Evolutionary conservation across 1,139 yeast genomes (phyloP).

Genomic region (Protomyces arabidopsidicola): DNA sequence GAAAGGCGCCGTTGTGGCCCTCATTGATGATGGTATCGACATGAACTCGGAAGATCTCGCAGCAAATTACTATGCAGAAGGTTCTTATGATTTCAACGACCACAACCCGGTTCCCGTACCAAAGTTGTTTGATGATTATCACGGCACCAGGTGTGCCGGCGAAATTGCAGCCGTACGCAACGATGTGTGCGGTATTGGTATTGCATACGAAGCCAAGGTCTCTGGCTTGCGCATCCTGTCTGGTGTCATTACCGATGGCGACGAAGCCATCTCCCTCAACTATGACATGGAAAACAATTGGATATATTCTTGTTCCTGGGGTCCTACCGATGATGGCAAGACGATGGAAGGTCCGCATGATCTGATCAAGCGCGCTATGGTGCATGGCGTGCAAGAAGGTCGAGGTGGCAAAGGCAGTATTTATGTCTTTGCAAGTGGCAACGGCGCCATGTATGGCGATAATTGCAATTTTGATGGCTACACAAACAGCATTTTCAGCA

Average conservation of each 20-base stretch:
- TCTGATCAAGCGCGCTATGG: slow-evolving; percentile 72
- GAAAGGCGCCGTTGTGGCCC: slow-evolving; percentile 71
- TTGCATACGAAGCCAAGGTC: slow-evolving; percentile 79
- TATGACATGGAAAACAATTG: slow-evolving; percentile 75
- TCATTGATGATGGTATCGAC: slow-evolving; percentile 94
- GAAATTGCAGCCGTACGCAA: slow-evolving; percentile 85
- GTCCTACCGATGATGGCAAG: slow-evolving; percentile 90
- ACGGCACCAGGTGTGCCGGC: slow-evolving; percentile 98
- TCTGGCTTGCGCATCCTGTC: slow-evolving; percentile 88
- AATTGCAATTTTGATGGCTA: slow-evolving; percentile 97
- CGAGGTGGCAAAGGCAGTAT: slow-evolving; percentile 76
- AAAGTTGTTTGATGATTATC: slow-evolving; percentile 73
- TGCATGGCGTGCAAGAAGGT: slow-evolving; percentile 82
- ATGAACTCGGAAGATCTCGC: slow-evolving; percentile 66
- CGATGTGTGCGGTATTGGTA: slow-evolving; percentile 89
- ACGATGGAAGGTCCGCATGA: slow-evolving; percentile 80
- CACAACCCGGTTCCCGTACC: slow-evolving; percentile 75
- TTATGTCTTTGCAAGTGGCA: slow-evolving; percentile 94
- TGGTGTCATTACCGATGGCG: slow-evolving; percentile 71
- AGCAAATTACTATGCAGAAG: slow-evolving; percentile 63
- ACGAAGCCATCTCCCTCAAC: slow-evolving; percentile 83
- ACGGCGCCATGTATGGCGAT: slow-evolving; percentile 79
- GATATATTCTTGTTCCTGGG: slow-evolving; percentile 98
- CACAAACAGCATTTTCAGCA: slow-evolving; percentile 90
- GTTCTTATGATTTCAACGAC: slow-evolving; percentile 88